These are phyloP conservation scores for Solanum hybrid DNA, from an alignment of 305 asterid genomes.

Conservation along the genomic window DNA sequence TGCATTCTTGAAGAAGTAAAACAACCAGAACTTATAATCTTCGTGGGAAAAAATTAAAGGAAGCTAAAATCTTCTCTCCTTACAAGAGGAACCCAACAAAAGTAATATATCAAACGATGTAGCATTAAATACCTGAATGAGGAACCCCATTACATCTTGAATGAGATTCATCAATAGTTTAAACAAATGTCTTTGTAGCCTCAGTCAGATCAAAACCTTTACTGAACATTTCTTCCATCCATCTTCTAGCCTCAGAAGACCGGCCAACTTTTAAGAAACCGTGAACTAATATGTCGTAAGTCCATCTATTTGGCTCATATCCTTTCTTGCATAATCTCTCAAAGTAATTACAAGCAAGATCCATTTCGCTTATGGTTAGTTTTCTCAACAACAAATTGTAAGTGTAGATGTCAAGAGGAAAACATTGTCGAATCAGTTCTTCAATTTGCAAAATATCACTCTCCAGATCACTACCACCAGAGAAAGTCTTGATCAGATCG, in stretches of 20 bases:
- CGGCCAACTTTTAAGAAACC: conserved; percentile 44
- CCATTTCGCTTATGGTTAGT: conserved; percentile 24
- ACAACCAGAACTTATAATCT: neutral
- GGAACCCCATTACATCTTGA: neutral
- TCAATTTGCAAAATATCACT: conserved; percentile 34
- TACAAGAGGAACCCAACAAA: neutral
- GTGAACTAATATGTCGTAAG: conserved; percentile 42
- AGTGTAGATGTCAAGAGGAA: conserved; percentile 48
- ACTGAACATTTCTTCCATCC: conserved; percentile 43
- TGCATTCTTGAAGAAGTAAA: neutral
- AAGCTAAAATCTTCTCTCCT: neutral
- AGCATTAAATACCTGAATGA: neutral
- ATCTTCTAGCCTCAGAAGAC: conserved; percentile 44
- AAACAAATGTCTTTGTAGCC: conserved; percentile 7
- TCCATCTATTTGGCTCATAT: conserved; percentile 61
- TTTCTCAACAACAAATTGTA: conserved; percentile 68
- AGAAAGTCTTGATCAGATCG: conserved; percentile 49
- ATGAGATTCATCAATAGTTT: neutral
- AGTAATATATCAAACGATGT: neutral
- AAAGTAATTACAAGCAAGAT: conserved; percentile 36
- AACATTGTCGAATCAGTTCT: conserved; percentile 42
- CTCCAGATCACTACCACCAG: conserved; percentile 30
- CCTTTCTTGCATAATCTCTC: conserved; percentile 34
- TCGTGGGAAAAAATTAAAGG: neutral
- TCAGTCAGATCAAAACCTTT: conserved; percentile 42